phyloP scores from a whole-genome alignment of 2,329 filamentous ascomycete species.

The Sarocladiaceae sp. region DNA sequence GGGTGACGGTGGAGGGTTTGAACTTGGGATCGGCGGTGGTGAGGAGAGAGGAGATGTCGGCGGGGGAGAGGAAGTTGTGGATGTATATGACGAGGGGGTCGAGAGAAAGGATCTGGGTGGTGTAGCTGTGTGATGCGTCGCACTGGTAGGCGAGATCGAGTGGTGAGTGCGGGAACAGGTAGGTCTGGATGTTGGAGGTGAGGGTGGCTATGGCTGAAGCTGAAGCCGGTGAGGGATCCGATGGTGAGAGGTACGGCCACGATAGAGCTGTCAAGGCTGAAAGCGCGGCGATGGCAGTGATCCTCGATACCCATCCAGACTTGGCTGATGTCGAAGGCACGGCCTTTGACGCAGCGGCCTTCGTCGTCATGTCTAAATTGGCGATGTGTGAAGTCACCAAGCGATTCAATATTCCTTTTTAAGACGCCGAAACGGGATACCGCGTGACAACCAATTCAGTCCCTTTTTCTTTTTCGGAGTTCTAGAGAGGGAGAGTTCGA shows the following conservation, averaged over 20 bases:
- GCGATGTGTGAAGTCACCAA: no score
- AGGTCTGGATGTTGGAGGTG: neutral
- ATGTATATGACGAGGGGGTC: slow-evolving; percentile 8
- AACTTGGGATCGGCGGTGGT: neutral
- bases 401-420: no score
- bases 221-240: no score
- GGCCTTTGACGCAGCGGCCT: no score
- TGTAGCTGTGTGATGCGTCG: slow-evolving; percentile 3
- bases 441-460: no score
- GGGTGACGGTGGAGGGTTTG: slow-evolving; percentile 2
- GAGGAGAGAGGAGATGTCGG: slow-evolving; percentile 3
- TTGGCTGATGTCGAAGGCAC: neutral
- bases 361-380: no score
- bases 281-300: neutral
- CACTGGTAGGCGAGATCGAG: neutral
- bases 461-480: no score
- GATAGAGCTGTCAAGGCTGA: neutral
- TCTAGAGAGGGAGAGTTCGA: neutral
- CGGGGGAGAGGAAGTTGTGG: slow-evolving; percentile 2
- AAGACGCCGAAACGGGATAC: no score
- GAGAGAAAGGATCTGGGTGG: neutral
- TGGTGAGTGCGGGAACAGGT: neutral
- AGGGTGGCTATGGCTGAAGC: neutral
- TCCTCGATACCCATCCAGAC: neutral
- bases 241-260: neutral